These are phyloP conservation scores for Carpinus viminea DNA, from an alignment of 306 rosid species.

Conservation along the genomic window DNA sequence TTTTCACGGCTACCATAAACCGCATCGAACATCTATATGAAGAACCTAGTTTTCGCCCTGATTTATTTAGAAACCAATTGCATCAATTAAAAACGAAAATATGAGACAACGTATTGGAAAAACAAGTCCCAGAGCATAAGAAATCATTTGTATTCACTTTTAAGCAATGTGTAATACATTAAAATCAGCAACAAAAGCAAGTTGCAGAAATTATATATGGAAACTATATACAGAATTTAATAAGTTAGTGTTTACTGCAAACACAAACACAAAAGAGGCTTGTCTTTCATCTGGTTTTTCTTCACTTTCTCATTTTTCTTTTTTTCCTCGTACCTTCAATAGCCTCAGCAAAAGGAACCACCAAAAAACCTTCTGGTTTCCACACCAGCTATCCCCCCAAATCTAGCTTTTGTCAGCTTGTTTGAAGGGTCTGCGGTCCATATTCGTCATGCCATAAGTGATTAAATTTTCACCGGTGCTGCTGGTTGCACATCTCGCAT, in stretches of 20 bases:
- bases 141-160: constrained; percentile 37
- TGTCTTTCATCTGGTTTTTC: too few species aligned
- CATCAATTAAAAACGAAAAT: background rate
- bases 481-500: constrained; percentile 47
- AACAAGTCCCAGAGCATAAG: constrained; percentile 9
- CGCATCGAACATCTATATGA: background rate
- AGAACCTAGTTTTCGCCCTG: background rate
- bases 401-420: background rate
- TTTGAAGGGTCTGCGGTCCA: background rate
- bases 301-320: constrained; percentile 25
- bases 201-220: constrained; percentile 32
- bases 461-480: constrained; percentile 31
- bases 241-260: constrained; percentile 7
- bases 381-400: constrained; percentile 3
- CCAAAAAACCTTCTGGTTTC: background rate
- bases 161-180: constrained; percentile 19
- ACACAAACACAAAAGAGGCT: constrained; percentile 8
- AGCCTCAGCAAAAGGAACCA: constrained; percentile 32
- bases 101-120: background rate
- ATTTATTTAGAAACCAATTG: background rate
- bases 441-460: background rate
- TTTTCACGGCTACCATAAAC: background rate
- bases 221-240: constrained; percentile 41
- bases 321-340: constrained; percentile 8
- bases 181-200: constrained; percentile 36